phyloP scores from a whole-genome alignment of 2,329 filamentous ascomycete genomes.

The Zymoseptoria passerinii region DNA sequence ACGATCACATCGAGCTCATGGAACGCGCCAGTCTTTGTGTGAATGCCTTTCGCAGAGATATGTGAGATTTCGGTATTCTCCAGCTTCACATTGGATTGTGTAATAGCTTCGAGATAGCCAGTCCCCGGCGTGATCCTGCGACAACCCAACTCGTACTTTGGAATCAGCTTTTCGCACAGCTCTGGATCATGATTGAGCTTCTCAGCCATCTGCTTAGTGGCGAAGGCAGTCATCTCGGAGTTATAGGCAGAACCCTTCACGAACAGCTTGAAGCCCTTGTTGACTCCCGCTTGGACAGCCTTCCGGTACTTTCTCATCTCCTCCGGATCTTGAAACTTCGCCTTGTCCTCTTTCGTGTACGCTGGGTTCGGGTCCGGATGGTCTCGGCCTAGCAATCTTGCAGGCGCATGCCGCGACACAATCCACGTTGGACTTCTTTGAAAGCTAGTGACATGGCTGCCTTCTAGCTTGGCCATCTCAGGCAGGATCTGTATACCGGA shows the following conservation, averaged over 20 bases:
- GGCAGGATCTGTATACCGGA: constrained; percentile 36
- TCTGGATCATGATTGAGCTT: constrained; percentile 48
- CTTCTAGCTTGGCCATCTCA: constrained; percentile 27
- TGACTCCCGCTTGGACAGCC: constrained; percentile 38
- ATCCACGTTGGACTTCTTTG: constrained; percentile 36
- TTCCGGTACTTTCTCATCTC: constrained; percentile 38
- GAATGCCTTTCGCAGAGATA: constrained; percentile 32
- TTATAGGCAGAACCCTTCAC: constrained; percentile 41
- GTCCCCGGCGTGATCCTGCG: constrained; percentile 43
- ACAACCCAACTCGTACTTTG: constrained; percentile 40
- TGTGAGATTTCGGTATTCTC: constrained; percentile 33
- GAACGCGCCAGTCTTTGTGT: constrained; percentile 31
- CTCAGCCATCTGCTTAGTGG: constrained; percentile 45
- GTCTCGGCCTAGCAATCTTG: constrained; percentile 13
- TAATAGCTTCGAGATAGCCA: constrained; percentile 44
- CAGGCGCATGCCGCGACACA: constrained; percentile 13
- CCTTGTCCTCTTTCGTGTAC: constrained; percentile 24
- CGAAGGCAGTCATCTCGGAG: constrained; percentile 39
- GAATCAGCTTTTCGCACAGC: constrained; percentile 43
- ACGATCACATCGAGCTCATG: constrained; percentile 42
- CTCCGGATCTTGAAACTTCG: constrained; percentile 31
- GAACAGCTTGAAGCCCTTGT: constrained; percentile 38
- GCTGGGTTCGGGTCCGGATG: constrained; percentile 19
- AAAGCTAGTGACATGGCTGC: constrained; percentile 27
- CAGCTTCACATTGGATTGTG: constrained; percentile 38